Percentiles rank a stretch among this genome's conserved stretches.
Evolutionary conservation across 1,284 basidiomycete species (phyloP).

Genomic region (Pyrrhoderma lamaoense): DNA sequence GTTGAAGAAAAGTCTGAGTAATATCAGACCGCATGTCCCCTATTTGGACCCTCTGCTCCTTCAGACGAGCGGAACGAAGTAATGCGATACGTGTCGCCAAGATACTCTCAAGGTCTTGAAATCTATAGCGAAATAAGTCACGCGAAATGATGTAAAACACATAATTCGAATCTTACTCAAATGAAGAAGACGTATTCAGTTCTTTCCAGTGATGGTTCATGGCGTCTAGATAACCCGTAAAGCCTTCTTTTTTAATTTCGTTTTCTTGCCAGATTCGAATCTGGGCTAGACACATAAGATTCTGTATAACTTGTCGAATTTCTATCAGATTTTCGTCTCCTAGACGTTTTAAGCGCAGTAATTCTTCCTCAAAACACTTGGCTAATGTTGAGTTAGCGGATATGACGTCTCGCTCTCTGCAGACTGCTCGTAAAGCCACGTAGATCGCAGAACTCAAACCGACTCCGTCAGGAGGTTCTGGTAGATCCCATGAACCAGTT

Average conservation of each 20-base stretch:
- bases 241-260: constrained; percentile 33
- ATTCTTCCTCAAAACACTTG: constrained; percentile 48
- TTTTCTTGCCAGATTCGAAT: constrained; percentile 49
- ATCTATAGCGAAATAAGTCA: constrained; percentile 40
- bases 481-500: constrained; percentile 88
- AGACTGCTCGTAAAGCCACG: constrained; percentile 67
- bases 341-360: constrained; percentile 56
- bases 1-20: constrained; percentile 41
- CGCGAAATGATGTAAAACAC: constrained; percentile 21
- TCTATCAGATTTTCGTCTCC: constrained; percentile 74
- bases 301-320: constrained; percentile 58
- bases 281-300: constrained; percentile 75
- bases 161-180: constrained; percentile 59
- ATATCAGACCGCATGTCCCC: constrained; percentile 59
- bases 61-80: constrained; percentile 59
- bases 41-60: constrained; percentile 63
- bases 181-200: constrained; percentile 37
- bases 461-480: constrained; percentile 43
- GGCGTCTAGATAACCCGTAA: constrained; percentile 29
- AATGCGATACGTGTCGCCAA: constrained; percentile 80
- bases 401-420: constrained; percentile 58
- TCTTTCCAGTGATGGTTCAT: constrained; percentile 29
- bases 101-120: constrained; percentile 69
- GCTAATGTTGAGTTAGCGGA: constrained; percentile 44
- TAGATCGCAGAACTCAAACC: constrained; percentile 63